Base-by-base conservation (phyloP, 805 yeast genomes). In the Starmerella khaoyaiensis region DNA sequence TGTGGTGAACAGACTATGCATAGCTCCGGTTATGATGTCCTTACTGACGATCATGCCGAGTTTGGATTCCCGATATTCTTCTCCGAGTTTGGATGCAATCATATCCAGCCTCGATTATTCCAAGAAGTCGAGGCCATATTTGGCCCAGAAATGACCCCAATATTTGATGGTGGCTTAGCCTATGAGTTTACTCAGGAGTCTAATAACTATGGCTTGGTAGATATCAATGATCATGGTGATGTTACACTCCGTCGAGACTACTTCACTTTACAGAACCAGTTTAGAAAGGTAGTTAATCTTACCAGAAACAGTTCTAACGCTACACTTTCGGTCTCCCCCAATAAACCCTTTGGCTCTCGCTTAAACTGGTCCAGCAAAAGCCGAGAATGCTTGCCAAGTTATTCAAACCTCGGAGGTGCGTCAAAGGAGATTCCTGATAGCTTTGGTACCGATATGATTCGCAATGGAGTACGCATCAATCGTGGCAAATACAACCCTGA, bases 51-150 rank as follows among this genome's bases (percentile, higher is more conserved):
- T 43, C 86, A 83, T 54, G 54, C 60, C 17, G 69, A 70, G 24
- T 82, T 69, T 54, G 56, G 79, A 2, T 71, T 74, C 39, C 97
- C 97, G 1, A 70, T 87, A 0, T 79, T 87, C 56, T 71, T 87
- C 36, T 82, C 95, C 1, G 97, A 87, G 62, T 83, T 74, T 60
- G 96, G 96, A 5, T 84, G 96, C 59, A 84, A 84, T 53, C 76
- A 72, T 42, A 77, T 84, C 2, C 58, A 63, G 19, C 96, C 96
- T 2, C 69, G 96, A 44, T 48, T 59, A 4, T 86, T 86, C 58
- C 81, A 76, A 29, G 96, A 86, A 54, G 71, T 83, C 19, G 65
- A 63, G 15, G 64, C 81, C 2, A 62, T 86, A 17, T 82, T 72
- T 52, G 76, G 93, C 0, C 52, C 54, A 7, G 71, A 71, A 29